Percentiles rank a stretch among this genome's conserved stretches.
phyloP scores from a whole-genome alignment of 2,329 filamentous ascomycete genomes.

The Tympanopsis confertula region DNA sequence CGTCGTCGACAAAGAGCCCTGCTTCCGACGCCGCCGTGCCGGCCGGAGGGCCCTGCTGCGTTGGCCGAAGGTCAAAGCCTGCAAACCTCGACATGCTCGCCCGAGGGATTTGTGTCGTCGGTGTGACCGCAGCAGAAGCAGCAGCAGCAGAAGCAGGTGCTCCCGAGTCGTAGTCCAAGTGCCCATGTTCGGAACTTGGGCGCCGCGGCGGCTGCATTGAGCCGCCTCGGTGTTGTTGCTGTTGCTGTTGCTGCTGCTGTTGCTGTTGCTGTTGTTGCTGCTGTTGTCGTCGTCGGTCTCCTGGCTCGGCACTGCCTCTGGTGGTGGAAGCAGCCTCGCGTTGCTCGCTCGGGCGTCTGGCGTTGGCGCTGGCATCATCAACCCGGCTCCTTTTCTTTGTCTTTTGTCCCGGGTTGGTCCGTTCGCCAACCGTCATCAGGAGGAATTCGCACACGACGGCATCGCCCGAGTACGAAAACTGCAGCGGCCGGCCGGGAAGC shows the following conservation, averaged over 20 bases:
- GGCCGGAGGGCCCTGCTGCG: slow-evolving; percentile 39
- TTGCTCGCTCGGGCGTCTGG: slow-evolving; percentile 36
- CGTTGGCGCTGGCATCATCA: slow-evolving; percentile 28
- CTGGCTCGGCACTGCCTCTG: slow-evolving; percentile 16
- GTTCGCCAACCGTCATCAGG: slow-evolving; percentile 70
- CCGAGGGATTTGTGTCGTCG: slow-evolving; percentile 17
- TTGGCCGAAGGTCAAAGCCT: slow-evolving; percentile 34
- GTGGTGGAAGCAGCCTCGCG: slow-evolving; percentile 18
- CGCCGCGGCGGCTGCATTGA: slow-evolving; percentile 3
- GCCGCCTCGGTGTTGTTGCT: not conserved
- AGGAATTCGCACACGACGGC: slow-evolving; percentile 67
- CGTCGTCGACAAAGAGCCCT: slow-evolving; percentile 53
- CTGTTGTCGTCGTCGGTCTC: too few species aligned
- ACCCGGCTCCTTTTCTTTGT: slow-evolving; percentile 27
- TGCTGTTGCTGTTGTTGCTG: slow-evolving; percentile 10
- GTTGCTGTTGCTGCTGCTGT: slow-evolving; percentile 4
- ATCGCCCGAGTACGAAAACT: slow-evolving; percentile 58
- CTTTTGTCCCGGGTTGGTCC: slow-evolving; percentile 33
- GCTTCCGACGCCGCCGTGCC: slow-evolving; percentile 54
- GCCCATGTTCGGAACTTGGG: slow-evolving; percentile 5
- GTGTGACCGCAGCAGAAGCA: slow-evolving; percentile 5
- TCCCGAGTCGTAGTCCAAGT: too few species aligned
- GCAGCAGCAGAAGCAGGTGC: slow-evolving; percentile 14
- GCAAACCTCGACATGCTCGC: slow-evolving; percentile 21
- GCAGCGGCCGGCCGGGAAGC: slow-evolving; percentile 57